Evolutionary conservation across 2,329 filamentous ascomycete genomes (phyloP).

Genomic region (Fusarium oxysporum): DNA sequence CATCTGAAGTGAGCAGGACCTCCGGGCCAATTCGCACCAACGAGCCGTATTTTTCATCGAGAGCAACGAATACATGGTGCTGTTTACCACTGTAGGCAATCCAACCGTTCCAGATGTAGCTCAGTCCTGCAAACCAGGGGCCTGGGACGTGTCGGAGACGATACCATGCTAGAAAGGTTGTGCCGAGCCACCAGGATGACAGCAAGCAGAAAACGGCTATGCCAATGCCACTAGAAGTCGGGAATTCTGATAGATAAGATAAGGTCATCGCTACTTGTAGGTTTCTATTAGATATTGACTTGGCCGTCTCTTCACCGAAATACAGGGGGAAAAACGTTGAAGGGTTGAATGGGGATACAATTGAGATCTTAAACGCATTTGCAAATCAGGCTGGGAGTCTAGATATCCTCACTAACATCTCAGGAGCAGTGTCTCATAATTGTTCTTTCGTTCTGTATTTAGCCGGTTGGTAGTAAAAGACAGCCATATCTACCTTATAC

Average conservation of each 20-base stretch:
- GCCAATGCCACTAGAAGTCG: fast-evolving
- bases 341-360: fast-evolving
- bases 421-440: fast-evolving
- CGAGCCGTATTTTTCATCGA: neutral
- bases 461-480: fast-evolving
- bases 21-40: constrained; percentile 1
- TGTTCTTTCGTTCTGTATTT: neutral
- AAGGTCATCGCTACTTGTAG: neutral
- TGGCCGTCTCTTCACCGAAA: too few relatives aligned
- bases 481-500: neutral
- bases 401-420: fast-evolving
- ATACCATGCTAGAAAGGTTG: neutral
- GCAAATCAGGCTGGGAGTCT: fast-evolving
- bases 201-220: fast-evolving
- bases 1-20: neutral
- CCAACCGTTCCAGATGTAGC: constrained; percentile 4
- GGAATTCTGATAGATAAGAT: fast-evolving
- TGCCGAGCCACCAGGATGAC: neutral
- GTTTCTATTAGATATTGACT: neutral
- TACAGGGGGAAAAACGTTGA: too few relatives aligned
- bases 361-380: fast-evolving
- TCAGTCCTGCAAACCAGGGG: neutral
- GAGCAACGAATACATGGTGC: neutral
- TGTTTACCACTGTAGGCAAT: neutral
- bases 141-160: constrained; percentile 5